These are phyloP conservation scores for Cystobasidium onofrii DNA, from an alignment of 768 basidiomycete species.

Conservation along the genomic window DNA sequence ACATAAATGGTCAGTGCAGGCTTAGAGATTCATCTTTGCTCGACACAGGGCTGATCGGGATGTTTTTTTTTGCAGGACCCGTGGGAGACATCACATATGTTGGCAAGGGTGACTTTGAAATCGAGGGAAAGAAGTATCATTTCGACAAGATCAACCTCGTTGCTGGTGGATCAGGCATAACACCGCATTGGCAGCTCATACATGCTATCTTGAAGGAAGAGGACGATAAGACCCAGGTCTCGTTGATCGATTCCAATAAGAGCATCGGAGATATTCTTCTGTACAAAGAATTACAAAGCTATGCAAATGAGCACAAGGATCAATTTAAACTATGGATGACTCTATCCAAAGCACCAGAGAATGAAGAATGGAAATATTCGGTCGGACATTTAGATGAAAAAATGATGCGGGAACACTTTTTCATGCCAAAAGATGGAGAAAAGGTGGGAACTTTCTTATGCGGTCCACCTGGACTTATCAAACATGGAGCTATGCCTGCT, in stretches of 20 bases:
- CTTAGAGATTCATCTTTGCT: no score
- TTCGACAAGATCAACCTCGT: not conserved
- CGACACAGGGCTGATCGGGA: no score
- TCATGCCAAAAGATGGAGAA: not conserved
- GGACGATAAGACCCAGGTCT: slow-evolving; percentile 5
- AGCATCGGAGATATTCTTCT: not conserved
- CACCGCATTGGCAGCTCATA: slow-evolving; percentile 6
- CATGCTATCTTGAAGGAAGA: slow-evolving; percentile 11
- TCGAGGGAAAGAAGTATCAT: slow-evolving; percentile 5
- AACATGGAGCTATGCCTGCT: not conserved
- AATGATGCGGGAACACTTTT: slow-evolving; percentile 8
- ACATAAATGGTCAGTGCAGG: slow-evolving; percentile 18
- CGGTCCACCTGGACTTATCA: not conserved
- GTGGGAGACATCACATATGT: not conserved
- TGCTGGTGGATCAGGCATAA: slow-evolving; percentile 11
- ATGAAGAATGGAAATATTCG: slow-evolving; percentile 10
- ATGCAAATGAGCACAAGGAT: slow-evolving; percentile 1
- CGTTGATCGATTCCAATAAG: slow-evolving; percentile 6
- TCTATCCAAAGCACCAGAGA: not conserved
- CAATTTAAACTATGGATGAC: slow-evolving; percentile 3
- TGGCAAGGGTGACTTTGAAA: not conserved
- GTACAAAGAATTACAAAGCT: not conserved
- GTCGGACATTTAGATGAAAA: not conserved
- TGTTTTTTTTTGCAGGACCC: not conserved
- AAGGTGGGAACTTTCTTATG: not conserved